Evolutionary conservation across 192 early-diverging fungal genomes (phyloP).

Genomic region (Backusella parvicylindrica): DNA sequence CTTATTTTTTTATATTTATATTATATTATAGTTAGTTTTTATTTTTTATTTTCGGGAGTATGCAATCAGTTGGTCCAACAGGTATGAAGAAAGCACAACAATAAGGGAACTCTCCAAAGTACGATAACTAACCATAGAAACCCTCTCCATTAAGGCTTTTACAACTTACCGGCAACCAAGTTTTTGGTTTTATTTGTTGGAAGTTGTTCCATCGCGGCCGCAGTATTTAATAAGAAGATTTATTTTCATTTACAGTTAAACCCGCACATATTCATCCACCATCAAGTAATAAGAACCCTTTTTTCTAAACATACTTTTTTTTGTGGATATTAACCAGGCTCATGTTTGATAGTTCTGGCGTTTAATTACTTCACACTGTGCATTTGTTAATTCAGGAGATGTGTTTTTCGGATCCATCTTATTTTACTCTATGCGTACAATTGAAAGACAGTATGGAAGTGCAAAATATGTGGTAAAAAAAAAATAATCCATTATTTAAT

Average conservation of each 20-base stretch:
- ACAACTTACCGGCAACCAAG: slow-evolving; percentile 64
- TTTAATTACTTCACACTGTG: slow-evolving; percentile 50
- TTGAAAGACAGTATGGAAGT: slow-evolving; percentile 62
- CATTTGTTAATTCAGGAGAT: slow-evolving; percentile 54
- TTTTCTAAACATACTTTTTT: not conserved
- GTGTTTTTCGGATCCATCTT: slow-evolving; percentile 57
- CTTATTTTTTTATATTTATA: not conserved
- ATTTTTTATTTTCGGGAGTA: not conserved
- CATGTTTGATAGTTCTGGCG: slow-evolving; percentile 53
- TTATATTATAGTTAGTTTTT: not conserved
- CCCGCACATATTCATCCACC: slow-evolving; percentile 55
- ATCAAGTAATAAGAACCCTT: slow-evolving; percentile 43
- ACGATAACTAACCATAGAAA: not conserved
- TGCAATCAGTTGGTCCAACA: slow-evolving; percentile 1
- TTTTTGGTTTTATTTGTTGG: slow-evolving; percentile 45
- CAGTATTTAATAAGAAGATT: slow-evolving; percentile 50
- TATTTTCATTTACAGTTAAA: slow-evolving; percentile 51
- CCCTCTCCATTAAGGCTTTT: slow-evolving; percentile 48
- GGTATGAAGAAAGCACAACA: not conserved
- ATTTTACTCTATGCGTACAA: slow-evolving; percentile 53
- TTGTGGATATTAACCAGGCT: not conserved
- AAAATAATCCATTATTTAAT: not conserved
- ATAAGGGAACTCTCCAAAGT: not conserved
- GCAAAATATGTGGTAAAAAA: slow-evolving; percentile 59
- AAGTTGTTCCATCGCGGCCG: slow-evolving; percentile 42